Conservation (phyloP, 2,329 filamentous ascomycete genomes). For the Cordyceps fumosorosea region DNA sequence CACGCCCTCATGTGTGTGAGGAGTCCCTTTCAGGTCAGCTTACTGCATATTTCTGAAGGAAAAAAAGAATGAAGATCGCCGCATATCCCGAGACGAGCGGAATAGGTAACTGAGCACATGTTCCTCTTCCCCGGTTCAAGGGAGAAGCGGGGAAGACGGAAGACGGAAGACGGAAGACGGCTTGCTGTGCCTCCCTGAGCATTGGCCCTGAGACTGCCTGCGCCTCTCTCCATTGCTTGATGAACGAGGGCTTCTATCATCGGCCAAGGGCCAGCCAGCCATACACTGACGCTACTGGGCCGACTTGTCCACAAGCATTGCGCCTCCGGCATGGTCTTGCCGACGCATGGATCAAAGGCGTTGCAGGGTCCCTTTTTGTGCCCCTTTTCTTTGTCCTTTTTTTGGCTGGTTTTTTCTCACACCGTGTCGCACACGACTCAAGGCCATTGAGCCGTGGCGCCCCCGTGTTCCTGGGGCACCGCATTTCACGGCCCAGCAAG, state of each 20-base stretch:
- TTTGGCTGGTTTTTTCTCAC: neutral
- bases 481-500: neutral
- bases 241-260: neutral
- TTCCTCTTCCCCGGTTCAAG: neutral
- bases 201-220: too few relatives aligned
- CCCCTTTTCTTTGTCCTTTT: too few relatives aligned
- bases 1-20: too few relatives aligned
- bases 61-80: neutral
- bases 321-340: neutral
- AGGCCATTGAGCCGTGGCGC: neutral
- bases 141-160: neutral
- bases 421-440: neutral
- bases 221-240: neutral
- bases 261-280: neutral
- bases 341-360: neutral
- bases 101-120: neutral
- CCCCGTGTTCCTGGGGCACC: neutral
- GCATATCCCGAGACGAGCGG: neutral
- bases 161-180: neutral
- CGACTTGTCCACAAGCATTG: neutral
- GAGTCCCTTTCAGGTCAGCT: neutral
- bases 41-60: neutral
- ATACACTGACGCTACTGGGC: neutral
- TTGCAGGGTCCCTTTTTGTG: neutral
- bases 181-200: too few relatives aligned